Base-by-base conservation (phyloP, 2,329 filamentous ascomycete species). In the Nemania diffusa region DNA sequence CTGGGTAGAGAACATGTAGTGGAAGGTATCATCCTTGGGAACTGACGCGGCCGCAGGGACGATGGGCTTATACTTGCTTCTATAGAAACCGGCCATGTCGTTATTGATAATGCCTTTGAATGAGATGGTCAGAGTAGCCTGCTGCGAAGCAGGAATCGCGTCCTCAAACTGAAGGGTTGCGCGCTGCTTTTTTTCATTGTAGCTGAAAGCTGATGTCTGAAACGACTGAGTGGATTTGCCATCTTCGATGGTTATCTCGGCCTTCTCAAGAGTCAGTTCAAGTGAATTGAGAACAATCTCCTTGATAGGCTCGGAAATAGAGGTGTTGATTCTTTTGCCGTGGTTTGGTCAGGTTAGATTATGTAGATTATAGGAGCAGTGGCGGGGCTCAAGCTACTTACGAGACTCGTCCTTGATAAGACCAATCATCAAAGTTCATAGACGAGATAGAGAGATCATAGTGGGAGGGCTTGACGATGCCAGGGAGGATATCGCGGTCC, bases 21-120 rank as follows among this genome's bases (percentile, higher is more conserved):
- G 87, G 77, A 85, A 88, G 74, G 89, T 85, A 53, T 85, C 84
- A 71, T 90, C 93, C 76, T 86, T 91, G 29, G 94, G 92, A 1
- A 97, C 94, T 13, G 92, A 94, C 48, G 90, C 83, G 55, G 92
- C 87, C 6, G 94, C 88, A 37, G 91, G 84, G 44, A 87, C 89
- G 61, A 87, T 82, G 20, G 94, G 93, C 84, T 93, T 97, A 82
- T 99, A 99, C 83, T 96, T 94, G 76, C 92, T 94, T 72, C 94
- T 90, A 81, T 96, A 97, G 84, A 97, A 97, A 46, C 94, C 94
- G 66, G 92, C 91, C 93, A 97, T 97, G 71, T 91, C 88, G 77
- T 93, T 92, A 84, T 97, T 97, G 80, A 97, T 91, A 66, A 86
- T 90, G 67, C 93, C 94, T 74, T 91, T 86, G 76, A 96, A 97